Evolutionary conservation across 192 early-diverging fungal species (phyloP).

Genomic region (Backusella liffmaniae): DNA sequence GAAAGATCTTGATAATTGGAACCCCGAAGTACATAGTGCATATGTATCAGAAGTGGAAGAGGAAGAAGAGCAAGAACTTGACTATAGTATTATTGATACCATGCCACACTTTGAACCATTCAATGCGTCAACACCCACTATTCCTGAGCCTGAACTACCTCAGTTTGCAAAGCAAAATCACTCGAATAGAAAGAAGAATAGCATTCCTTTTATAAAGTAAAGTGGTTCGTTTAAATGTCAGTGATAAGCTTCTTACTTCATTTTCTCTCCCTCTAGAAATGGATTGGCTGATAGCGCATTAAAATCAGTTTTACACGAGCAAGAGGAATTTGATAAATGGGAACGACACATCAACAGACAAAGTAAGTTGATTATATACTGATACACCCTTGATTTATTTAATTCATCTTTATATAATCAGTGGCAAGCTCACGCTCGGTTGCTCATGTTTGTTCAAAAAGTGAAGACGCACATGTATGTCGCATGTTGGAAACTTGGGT

Average conservation of each 20-base stretch:
- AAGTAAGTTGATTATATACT: neutral
- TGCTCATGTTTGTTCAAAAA: neutral
- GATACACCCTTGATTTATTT: neutral
- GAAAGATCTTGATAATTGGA: neutral
- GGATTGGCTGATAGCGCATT: neutral
- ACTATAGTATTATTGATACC: neutral
- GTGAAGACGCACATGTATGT: neutral
- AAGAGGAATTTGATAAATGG: neutral
- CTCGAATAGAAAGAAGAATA: neutral
- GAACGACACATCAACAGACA: neutral
- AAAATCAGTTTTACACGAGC: neutral
- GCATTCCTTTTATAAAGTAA: neutral
- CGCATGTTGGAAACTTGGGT: neutral
- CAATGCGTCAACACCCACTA: neutral
- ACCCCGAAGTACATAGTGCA: neutral
- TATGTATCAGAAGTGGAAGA: neutral
- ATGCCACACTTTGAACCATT: neutral
- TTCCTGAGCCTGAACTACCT: neutral
- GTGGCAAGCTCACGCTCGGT: neutral
- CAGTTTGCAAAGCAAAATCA: neutral
- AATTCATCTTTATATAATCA: neutral
- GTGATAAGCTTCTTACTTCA: neutral
- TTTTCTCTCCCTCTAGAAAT: neutral
- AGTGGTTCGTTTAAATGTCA: too few relatives aligned
- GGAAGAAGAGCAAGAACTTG: neutral